Conservation (phyloP, 2,329 filamentous ascomycete species). For the Uncinocarpus reesii region DNA sequence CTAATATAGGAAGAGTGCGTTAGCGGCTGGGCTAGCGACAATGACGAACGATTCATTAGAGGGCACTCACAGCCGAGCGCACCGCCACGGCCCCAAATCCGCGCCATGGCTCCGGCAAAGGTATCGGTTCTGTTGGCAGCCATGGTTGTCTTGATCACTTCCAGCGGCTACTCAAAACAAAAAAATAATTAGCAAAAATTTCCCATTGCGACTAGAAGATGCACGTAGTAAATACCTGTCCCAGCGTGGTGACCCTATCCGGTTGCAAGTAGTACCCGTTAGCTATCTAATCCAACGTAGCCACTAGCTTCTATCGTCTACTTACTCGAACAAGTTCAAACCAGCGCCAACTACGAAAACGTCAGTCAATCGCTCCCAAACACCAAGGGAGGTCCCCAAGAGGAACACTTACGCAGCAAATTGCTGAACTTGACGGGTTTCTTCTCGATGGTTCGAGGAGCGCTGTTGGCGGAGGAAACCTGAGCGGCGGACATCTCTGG, state of each 20-base stretch:
- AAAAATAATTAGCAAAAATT: neutral
- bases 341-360: conserved; percentile 60
- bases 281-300: neutral
- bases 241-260: conserved; percentile 53
- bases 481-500: conserved; percentile 32
- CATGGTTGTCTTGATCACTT: conserved; percentile 99
- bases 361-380: neutral
- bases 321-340: conserved; percentile 86
- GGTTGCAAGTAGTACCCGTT: neutral
- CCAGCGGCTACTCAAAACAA: conserved; percentile 65
- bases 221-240: conserved; percentile 42
- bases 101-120: conserved; percentile 67
- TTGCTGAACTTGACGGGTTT: conserved; percentile 99
- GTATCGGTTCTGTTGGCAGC: conserved; percentile 87
- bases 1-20: conserved; percentile 40
- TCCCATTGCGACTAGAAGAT: neutral
- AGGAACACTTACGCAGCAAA: conserved; percentile 55
- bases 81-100: conserved; percentile 92
- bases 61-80: conserved; percentile 73
- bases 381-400: neutral
- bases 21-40: neutral
- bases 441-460: conserved; percentile 67
- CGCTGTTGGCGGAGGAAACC: conserved; percentile 18
- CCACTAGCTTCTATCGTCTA: neutral
- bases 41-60: neutral